Evolutionary conservation across 2,329 filamentous ascomycete genomes (phyloP).

Genomic region (Dichotomopilus funicola): DNA sequence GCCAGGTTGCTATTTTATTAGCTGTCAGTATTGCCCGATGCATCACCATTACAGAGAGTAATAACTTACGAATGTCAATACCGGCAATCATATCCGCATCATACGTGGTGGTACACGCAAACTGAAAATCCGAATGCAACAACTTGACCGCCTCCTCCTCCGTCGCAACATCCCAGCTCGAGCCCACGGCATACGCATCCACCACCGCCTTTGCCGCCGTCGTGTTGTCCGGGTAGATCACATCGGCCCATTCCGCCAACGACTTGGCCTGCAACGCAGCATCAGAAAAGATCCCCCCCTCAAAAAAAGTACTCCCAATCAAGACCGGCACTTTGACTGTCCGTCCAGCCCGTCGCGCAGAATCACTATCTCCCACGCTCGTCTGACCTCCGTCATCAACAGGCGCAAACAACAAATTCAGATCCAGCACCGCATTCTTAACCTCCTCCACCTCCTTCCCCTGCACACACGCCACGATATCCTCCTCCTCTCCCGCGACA

Average conservation of each 20-base stretch:
- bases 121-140: slow-evolving; percentile 1
- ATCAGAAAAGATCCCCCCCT: neutral
- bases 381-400: neutral
- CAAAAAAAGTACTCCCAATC: neutral
- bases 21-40: neutral
- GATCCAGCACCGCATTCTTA: neutral
- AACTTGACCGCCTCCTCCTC: neutral
- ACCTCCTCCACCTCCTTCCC: neutral
- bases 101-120: slow-evolving; percentile 1
- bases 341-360: neutral
- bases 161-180: neutral
- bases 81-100: neutral
- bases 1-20: neutral
- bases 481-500: too few relatives aligned
- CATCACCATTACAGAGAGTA: neutral
- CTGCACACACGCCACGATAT: neutral
- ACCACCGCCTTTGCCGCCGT: neutral
- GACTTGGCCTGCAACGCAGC: neutral
- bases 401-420: neutral
- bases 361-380: neutral
- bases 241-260: neutral
- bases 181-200: neutral
- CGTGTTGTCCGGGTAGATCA: neutral
- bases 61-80: neutral
- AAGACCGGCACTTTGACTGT: neutral